phyloP scores from a whole-genome alignment of 306 rosid species.

The Prunus salicina region DNA sequence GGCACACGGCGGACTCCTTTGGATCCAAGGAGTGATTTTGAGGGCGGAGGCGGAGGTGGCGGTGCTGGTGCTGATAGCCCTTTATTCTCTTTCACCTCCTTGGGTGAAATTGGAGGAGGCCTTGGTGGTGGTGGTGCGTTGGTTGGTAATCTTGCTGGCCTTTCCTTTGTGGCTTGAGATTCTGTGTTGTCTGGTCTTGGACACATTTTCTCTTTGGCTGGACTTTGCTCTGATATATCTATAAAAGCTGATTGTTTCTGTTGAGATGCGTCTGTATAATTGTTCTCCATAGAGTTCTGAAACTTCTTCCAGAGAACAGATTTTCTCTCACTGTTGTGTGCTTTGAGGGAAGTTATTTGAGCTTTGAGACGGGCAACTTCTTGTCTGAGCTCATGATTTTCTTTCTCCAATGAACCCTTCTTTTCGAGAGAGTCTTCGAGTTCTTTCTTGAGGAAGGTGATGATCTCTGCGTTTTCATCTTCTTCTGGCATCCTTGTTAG shows the following conservation, averaged over 20 bases:
- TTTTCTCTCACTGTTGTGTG: constrained; percentile 71
- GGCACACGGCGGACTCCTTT: constrained; percentile 86
- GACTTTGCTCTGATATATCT: constrained; percentile 26
- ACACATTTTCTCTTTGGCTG: constrained; percentile 30
- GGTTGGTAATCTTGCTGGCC: constrained; percentile 29
- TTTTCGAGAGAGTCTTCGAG: constrained; percentile 51
- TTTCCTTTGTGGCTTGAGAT: constrained; percentile 37
- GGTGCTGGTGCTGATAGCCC: constrained; percentile 40
- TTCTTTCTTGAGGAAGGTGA: constrained; percentile 40
- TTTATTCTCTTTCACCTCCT: constrained; percentile 40
- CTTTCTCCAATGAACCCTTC: constrained; percentile 55
- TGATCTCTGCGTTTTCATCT: constrained; percentile 49
- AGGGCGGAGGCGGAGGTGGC: constrained; percentile 82
- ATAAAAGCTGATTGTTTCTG: constrained; percentile 37
- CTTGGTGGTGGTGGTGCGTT: constrained; percentile 44
- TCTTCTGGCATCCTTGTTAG: constrained; percentile 38
- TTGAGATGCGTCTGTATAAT: constrained; percentile 36
- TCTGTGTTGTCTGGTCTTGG: constrained; percentile 38
- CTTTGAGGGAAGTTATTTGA: constrained; percentile 62
- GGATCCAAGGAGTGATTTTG: constrained; percentile 44
- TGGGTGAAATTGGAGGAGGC: constrained; percentile 36
- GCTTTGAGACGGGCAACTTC: constrained; percentile 62
- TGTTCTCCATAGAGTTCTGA: constrained; percentile 54
- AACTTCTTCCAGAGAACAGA: constrained; percentile 83
- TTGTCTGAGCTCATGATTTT: constrained; percentile 68